Percentiles rank a stretch among this genome's conserved stretches.
phyloP scores from a whole-genome alignment of 2,329 filamentous ascomycete species.

The Davidsoniella virescens region DNA sequence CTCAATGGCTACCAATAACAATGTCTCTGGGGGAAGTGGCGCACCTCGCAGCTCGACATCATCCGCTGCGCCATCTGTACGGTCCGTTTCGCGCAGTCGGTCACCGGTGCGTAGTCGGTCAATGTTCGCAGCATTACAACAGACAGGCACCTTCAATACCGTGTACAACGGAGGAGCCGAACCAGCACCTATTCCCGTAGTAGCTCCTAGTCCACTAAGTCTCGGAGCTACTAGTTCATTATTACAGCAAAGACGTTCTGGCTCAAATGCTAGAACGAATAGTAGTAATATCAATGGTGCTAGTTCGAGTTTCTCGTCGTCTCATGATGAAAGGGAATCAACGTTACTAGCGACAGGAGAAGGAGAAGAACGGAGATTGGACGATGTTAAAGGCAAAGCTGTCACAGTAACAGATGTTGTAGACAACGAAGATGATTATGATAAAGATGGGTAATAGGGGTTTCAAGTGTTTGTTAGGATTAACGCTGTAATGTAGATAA shows the following conservation, averaged over 20 bases:
- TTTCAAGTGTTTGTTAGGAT: too few relatives aligned
- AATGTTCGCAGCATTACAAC: conserved; percentile 13
- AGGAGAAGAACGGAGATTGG: conserved; percentile 4
- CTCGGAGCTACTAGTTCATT: conserved; percentile 8
- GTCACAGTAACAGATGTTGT: conserved; percentile 30
- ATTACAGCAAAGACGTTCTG: conserved; percentile 11
- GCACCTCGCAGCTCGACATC: conserved; percentile 7
- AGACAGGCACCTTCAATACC: conserved; percentile 11
- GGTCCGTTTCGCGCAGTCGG: conserved; percentile 8
- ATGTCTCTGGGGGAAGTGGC: too few relatives aligned
- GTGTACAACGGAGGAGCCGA: conserved; percentile 1
- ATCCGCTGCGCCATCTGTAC: conserved; percentile 12
- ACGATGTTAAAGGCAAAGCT: conserved; percentile 24
- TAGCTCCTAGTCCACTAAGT: conserved; percentile 8
- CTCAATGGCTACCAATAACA: conserved; percentile 12
- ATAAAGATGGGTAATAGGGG: too few relatives aligned
- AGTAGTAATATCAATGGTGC: background rate
- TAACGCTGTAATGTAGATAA: too few relatives aligned
- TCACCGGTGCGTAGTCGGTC: conserved; percentile 9
- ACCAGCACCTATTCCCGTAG: conserved; percentile 6
- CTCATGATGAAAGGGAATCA: too few relatives aligned
- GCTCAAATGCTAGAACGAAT: conserved; percentile 9
- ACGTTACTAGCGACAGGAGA: conserved; percentile 2
- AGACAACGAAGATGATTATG: too few relatives aligned
- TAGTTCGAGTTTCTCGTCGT: too few relatives aligned